A percentile compares a stretch with the other conserved stretches of the same genome.
Evolutionary conservation across 257 asterid genomes (phyloP).

Genomic region (Solanum ossicruentum): DNA sequence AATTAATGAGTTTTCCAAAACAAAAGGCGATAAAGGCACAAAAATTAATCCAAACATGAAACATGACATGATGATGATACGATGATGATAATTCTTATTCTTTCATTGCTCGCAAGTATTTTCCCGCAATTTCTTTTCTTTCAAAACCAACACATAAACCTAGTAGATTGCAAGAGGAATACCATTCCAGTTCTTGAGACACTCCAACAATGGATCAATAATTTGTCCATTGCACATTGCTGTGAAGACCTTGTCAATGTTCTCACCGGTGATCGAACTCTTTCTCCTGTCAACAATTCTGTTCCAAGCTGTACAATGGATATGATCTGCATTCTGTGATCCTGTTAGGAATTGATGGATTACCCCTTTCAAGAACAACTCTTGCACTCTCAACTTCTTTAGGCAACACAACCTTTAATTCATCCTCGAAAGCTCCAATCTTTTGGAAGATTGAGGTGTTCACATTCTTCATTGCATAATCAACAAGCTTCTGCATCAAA

Average conservation of each 20-base stretch:
- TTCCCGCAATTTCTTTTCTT: no score
- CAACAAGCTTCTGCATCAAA: conserved; percentile 31
- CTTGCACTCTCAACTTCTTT: conserved; percentile 51
- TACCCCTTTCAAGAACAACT: conserved; percentile 45
- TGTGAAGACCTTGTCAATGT: conserved; percentile 69
- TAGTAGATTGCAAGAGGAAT: conserved; percentile 68
- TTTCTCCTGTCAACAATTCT: conserved; percentile 45
- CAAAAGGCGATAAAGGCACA: no score
- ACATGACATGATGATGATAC: no score
- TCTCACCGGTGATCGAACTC: conserved; percentile 61
- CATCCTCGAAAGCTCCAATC: conserved; percentile 32
- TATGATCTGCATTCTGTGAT: conserved; percentile 59
- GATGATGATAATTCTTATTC: no score
- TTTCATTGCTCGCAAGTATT: no score
- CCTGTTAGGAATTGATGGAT: conserved; percentile 33
- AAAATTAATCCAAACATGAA: no score
- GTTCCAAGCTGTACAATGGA: conserved; percentile 65
- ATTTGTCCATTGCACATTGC: conserved; percentile 50
- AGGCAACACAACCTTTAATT: conserved; percentile 21
- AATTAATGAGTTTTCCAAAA: no score
- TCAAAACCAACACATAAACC: not conserved
- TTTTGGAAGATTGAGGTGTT: conserved; percentile 36
- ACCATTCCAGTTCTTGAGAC: conserved; percentile 64
- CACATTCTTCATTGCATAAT: conserved; percentile 24
- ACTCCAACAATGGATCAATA: conserved; percentile 66